Base-by-base conservation (phyloP, 257 asterid species). In the Solanum medicagineum region DNA sequence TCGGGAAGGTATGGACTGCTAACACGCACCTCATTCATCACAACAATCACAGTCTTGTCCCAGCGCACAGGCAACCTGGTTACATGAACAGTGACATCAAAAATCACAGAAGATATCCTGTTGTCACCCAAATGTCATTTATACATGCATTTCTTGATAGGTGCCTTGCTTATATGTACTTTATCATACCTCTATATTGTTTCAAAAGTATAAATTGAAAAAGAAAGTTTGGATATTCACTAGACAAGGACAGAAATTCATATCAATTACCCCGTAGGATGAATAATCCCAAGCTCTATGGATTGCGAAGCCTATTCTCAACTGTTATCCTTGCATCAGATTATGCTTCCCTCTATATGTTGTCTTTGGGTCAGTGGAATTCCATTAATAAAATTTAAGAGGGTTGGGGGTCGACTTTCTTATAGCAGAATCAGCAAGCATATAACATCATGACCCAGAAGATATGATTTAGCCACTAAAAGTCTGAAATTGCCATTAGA, bases 11-110 rank as follows among this genome's bases (percentile, higher is more conserved):
- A 96, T 2, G 99, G 99, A 90, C 94, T 93, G 92, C 94, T 89
- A 68, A 96, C 98, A 74, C 97, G 97, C 87, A 96, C 99, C 66
- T 96, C 99, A 29, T 96, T 94, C 99, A 96, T 93, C 86, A 96
- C 99, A 87, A 96, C 98, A 17, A 96, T 96, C 73, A 90, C 92
- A 20, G 96, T 92, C 85, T 92, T 95, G 85, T 96, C 99, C 99
- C 99, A 96, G 42, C 95, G 93, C 87, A 96, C 99, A 0, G 99
- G 99, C 77, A 95, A 97, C 92, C 99, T 96, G 93, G 36, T 87
- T 55, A 81, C 32, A 85, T 29, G 20, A 85, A 17, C 83, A 81
- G 74, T 54, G 20, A 17, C 80, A 85, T 86, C 75, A 88, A 29
- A 19, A 62, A 69, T 47, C 65, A 24, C 82, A 77, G 15, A 84